Evolutionary conservation across 163 green algal genomes (phyloP).

Genomic region (Chlorella variabilis): DNA sequence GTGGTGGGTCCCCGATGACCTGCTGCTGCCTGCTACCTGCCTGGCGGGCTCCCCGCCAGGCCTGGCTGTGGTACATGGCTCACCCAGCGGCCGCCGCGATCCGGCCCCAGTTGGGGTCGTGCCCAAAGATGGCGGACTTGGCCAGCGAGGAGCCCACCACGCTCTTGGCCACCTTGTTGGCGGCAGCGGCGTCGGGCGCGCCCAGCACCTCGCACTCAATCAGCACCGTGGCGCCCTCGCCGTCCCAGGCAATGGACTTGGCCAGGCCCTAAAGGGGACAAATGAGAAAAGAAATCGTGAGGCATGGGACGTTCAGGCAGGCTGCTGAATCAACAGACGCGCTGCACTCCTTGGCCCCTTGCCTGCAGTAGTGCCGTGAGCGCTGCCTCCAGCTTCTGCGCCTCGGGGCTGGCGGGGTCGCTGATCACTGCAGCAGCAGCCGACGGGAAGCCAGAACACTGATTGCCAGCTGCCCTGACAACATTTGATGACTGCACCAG

Average conservation of each 20-base stretch:
- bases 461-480: background rate
- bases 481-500: too few relatives aligned
- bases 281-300: too few relatives aligned
- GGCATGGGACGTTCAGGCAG: too few relatives aligned
- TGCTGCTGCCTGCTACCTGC: too few relatives aligned
- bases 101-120: constrained; percentile 99
- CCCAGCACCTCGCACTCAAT: constrained; percentile 85
- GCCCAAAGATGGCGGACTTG: constrained; percentile 96
- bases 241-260: constrained; percentile 99
- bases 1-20: too few relatives aligned
- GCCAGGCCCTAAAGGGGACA: constrained; percentile 76
- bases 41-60: too few relatives aligned
- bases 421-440: constrained; percentile 27
- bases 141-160: constrained; percentile 87
- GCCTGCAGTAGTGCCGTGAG: constrained; percentile 91
- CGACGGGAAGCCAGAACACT: background rate
- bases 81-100: constrained; percentile 93
- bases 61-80: too few relatives aligned
- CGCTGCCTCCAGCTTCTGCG: constrained; percentile 81
- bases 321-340: too few relatives aligned
- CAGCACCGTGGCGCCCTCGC: constrained; percentile 96
- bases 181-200: constrained; percentile 73
- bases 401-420: constrained; percentile 71
- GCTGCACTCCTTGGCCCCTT: background rate
- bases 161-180: constrained; percentile 72